Conservation (phyloP, 257 asterid species). For the Plantago elongata region DNA sequence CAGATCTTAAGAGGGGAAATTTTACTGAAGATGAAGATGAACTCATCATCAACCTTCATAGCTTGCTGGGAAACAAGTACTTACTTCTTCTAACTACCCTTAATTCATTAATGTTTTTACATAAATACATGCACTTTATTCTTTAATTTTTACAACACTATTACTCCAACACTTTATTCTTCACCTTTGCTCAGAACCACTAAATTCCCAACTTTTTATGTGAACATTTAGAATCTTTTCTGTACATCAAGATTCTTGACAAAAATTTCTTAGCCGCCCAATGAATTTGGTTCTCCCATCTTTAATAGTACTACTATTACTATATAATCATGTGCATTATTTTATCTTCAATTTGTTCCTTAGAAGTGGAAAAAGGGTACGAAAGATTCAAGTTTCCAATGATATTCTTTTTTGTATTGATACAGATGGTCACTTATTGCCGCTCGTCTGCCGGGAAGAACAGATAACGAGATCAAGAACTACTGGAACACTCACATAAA, state of each 20-base stretch:
- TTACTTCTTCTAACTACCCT: too few species aligned
- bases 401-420: background rate
- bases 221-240: background rate
- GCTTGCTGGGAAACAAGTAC: slow-evolving; percentile 42
- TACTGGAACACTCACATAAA: slow-evolving; percentile 49
- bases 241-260: slow-evolving; percentile 5
- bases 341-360: too few species aligned
- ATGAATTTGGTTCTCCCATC: background rate
- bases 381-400: background rate
- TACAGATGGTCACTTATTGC: slow-evolving; percentile 48
- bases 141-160: background rate
- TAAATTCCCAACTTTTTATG: background rate
- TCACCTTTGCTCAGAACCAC: background rate
- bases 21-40: slow-evolving; percentile 38
- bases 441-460: slow-evolving; percentile 39
- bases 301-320: background rate
- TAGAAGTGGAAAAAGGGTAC: too few species aligned
- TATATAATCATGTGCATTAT: too few species aligned
- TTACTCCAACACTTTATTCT: background rate
- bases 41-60: slow-evolving; percentile 34
- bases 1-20: slow-evolving; percentile 40
- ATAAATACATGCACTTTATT: background rate
- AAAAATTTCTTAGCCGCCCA: background rate
- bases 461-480: slow-evolving; percentile 44
- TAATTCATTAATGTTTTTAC: background rate